phyloP scores from a whole-genome alignment of 495 filamentous ascomycete genomes.

The Cladorrhinum samala region DNA sequence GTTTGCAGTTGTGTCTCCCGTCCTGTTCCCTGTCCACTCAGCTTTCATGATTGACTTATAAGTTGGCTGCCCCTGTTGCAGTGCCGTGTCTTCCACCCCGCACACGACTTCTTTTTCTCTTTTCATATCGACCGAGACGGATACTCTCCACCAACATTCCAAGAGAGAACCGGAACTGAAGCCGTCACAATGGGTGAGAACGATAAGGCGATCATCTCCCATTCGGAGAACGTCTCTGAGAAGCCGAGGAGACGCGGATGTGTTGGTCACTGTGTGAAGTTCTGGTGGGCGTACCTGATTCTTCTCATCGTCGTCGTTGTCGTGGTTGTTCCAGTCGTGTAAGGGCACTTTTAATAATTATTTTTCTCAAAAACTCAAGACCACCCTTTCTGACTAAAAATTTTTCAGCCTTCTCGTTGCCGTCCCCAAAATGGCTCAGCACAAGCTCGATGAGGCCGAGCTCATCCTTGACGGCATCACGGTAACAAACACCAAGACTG shows the following conservation, averaged over 20 bases:
- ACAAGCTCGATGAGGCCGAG: conserved; percentile 57
- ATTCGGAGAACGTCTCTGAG: conserved; percentile 19
- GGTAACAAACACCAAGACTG: conserved; percentile 52
- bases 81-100: not conserved
- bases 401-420: conserved; percentile 61
- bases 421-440: conserved; percentile 66
- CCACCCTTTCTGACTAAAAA: no score
- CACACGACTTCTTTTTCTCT: not conserved
- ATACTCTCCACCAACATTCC: no score
- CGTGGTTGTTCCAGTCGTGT: conserved; percentile 60
- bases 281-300: conserved; percentile 70
- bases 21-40: not conserved
- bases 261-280: conserved; percentile 43
- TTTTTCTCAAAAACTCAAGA: no score
- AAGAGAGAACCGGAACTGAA: conserved; percentile 10
- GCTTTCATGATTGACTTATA: conserved; percentile 3
- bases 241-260: conserved; percentile 24
- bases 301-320: conserved; percentile 51
- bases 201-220: conserved; percentile 19
- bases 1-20: not conserved
- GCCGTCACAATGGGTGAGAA: conserved; percentile 18
- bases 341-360: no score
- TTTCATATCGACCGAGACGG: not conserved
- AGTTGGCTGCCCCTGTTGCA: conserved; percentile 2
- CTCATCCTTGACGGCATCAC: conserved; percentile 53